Percentiles rank a stretch among this genome's conserved stretches.
These are phyloP conservation scores for Neocatenulostroma microsporum DNA, from an alignment of 2,329 filamentous ascomycete genomes.

Conservation along the genomic window DNA sequence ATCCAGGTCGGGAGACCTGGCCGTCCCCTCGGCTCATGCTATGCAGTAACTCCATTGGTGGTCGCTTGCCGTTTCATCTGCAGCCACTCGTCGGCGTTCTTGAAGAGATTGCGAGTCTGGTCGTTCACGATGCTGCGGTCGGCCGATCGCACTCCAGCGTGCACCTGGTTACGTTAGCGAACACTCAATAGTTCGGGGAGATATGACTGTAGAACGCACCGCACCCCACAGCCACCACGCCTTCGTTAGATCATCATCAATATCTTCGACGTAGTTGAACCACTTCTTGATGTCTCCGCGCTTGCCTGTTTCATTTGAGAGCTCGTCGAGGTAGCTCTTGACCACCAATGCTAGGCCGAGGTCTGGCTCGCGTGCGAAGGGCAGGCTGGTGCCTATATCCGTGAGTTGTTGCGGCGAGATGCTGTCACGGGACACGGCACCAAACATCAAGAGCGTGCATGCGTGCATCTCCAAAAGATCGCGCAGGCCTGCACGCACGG, in stretches of 20 bases:
- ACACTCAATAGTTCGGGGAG: too few species aligned
- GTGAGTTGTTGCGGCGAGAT: slow-evolving; percentile 42
- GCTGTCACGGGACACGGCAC: slow-evolving; percentile 61
- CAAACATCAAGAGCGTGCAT: slow-evolving; percentile 71
- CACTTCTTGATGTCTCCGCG: slow-evolving; percentile 48
- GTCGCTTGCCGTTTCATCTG: too few species aligned
- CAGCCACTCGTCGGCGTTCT: slow-evolving; percentile 55
- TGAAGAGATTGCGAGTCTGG: slow-evolving; percentile 47
- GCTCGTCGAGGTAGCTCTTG: slow-evolving; percentile 69
- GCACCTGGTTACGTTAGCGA: slow-evolving; percentile 46
- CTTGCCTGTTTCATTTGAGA: slow-evolving; percentile 48
- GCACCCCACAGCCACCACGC: slow-evolving; percentile 60
- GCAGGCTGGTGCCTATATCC: slow-evolving; percentile 61
- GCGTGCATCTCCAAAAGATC: slow-evolving; percentile 79
- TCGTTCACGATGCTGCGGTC: slow-evolving; percentile 40
- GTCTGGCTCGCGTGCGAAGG: slow-evolving; percentile 62
- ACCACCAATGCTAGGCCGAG: slow-evolving; percentile 71
- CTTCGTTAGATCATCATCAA: slow-evolving; percentile 50
- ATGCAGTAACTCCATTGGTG: too few species aligned
- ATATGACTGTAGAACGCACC: too few species aligned
- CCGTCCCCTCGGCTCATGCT: too few species aligned
- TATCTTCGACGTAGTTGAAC: slow-evolving; percentile 54
- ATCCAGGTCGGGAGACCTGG: too few species aligned
- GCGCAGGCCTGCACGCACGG: slow-evolving; percentile 69
- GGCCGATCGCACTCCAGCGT: slow-evolving; percentile 49